Evolutionary conservation across 495 filamentous ascomycete genomes (phyloP).

Genomic region (Aspergillus cavernicola): DNA sequence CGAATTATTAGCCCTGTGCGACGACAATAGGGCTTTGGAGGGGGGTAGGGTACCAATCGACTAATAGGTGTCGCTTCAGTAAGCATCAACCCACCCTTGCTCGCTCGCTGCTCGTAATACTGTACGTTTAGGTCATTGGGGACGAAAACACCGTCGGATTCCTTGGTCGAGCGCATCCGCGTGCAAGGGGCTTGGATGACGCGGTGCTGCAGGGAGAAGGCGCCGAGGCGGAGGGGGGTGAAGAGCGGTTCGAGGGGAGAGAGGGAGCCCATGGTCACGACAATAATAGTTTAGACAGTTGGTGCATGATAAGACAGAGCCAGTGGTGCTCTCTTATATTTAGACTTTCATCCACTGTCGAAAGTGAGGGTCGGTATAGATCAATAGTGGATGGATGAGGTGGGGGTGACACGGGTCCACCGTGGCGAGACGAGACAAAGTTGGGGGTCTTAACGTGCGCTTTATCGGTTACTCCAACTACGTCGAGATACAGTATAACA

Average conservation of each 20-base stretch:
- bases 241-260: constrained; percentile 43
- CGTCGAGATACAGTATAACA: no score
- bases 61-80: constrained; percentile 43
- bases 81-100: constrained; percentile 45
- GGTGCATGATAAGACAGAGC: no score
- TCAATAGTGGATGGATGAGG: no score
- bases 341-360: no score
- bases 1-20: no score
- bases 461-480: no score
- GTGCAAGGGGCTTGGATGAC: constrained; percentile 52
- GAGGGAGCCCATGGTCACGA: constrained; percentile 27
- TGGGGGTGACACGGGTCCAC: no score
- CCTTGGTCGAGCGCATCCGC: constrained; percentile 42
- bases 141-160: constrained; percentile 37
- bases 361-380: no score
- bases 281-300: neutral
- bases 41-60: constrained; percentile 5
- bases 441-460: no score
- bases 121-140: constrained; percentile 38
- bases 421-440: no score
- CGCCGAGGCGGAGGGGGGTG: constrained; percentile 46
- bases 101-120: constrained; percentile 50
- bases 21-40: neutral
- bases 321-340: no score
- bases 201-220: constrained; percentile 45